Evolutionary conservation across 192 early-diverging fungal species (phyloP).

Genomic region (Lobosporangium transversale): DNA sequence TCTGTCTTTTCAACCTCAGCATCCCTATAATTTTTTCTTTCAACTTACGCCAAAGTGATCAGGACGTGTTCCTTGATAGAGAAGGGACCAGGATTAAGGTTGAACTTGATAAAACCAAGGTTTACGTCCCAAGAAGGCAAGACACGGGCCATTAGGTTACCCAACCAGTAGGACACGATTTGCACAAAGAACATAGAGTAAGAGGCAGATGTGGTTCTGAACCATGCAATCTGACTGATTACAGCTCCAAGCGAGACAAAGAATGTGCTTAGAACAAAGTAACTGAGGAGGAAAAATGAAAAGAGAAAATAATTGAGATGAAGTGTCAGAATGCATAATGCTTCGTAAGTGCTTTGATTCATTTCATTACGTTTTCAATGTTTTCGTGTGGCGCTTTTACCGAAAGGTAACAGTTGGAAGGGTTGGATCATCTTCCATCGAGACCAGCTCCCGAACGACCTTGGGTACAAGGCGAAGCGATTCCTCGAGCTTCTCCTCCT

Average conservation of each 20-base stretch:
- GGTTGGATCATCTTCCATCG: conserved; percentile 55
- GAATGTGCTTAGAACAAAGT: conserved; percentile 50
- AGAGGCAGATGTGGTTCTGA: conserved; percentile 53
- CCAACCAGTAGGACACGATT: conserved; percentile 54
- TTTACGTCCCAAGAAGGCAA: conserved; percentile 46
- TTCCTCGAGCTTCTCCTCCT: conserved; percentile 45
- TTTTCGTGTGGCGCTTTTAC: too few species aligned
- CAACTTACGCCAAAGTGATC: conserved; percentile 53
- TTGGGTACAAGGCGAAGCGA: conserved; percentile 48
- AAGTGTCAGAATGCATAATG: too few species aligned
- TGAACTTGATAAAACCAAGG: conserved; percentile 40
- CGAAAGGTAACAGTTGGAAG: conserved; percentile 54
- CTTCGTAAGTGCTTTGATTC: too few species aligned
- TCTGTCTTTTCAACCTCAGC: background rate
- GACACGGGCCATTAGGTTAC: conserved; percentile 42
- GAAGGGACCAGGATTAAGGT: conserved; percentile 61
- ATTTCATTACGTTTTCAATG: too few species aligned
- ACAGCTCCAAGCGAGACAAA: conserved; percentile 52
- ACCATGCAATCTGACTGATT: conserved; percentile 54
- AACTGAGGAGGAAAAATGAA: conserved; percentile 10
- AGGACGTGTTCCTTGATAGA: conserved; percentile 63
- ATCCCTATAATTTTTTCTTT: background rate
- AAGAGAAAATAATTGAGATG: background rate
- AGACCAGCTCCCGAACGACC: conserved; percentile 53
- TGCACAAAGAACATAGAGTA: conserved; percentile 59